Conservation (phyloP, 108 stramenopile genomes). For the Fistulifera pelliculosa region DNA sequence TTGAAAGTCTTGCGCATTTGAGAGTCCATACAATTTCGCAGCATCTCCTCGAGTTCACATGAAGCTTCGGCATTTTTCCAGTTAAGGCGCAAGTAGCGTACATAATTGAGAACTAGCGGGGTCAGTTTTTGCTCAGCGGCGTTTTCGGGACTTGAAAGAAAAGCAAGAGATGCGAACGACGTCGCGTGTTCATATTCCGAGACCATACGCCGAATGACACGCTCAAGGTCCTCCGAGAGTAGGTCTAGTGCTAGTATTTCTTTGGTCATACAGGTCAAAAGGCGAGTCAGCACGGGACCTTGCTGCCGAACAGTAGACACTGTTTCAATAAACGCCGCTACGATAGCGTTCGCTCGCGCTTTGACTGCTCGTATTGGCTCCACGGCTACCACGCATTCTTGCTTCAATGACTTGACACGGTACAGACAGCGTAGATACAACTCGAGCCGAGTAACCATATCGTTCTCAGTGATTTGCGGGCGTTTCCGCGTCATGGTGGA, state of each 20-base stretch:
- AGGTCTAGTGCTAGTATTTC: slow-evolving; percentile 73
- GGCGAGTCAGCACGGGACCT: slow-evolving; percentile 40
- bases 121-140: slow-evolving; percentile 58
- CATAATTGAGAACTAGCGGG: slow-evolving; percentile 54
- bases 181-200: slow-evolving; percentile 73
- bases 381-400: slow-evolving; percentile 69
- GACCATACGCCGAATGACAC: slow-evolving; percentile 51
- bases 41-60: slow-evolving; percentile 71
- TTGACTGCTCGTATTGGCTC: slow-evolving; percentile 57
- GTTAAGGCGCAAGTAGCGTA: slow-evolving; percentile 53
- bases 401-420: slow-evolving; percentile 24
- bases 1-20: slow-evolving; percentile 61
- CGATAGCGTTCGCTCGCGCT: slow-evolving; percentile 44
- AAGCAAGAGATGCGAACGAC: slow-evolving; percentile 79
- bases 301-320: slow-evolving; percentile 46
- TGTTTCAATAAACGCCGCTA: slow-evolving; percentile 45
- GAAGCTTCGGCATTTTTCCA: slow-evolving; percentile 39
- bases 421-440: slow-evolving; percentile 58
- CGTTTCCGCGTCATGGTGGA: slow-evolving; percentile 3
- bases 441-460: slow-evolving; percentile 58
- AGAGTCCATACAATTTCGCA: slow-evolving; percentile 38
- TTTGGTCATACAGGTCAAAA: slow-evolving; percentile 53
- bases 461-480: slow-evolving; percentile 47
- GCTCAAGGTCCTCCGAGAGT: slow-evolving; percentile 43
- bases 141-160: slow-evolving; percentile 70